A percentile compares a stretch with the other conserved stretches of the same genome.
phyloP scores from a whole-genome alignment of 345 rosid species.

The Anacardium occidentale region DNA sequence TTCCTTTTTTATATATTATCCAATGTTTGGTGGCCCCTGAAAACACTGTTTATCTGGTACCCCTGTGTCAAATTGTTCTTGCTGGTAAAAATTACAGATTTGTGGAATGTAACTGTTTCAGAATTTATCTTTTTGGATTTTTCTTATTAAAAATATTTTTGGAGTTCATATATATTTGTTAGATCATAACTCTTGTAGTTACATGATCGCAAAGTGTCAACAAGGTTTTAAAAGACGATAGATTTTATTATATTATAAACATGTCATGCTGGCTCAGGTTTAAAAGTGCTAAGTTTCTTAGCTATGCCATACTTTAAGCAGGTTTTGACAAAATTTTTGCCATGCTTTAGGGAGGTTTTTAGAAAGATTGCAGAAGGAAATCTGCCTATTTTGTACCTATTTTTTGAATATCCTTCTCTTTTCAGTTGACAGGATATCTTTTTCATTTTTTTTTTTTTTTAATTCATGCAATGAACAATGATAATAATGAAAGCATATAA shows the following conservation, averaged over 20 bases:
- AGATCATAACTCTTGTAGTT: not conserved
- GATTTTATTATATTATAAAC: not conserved
- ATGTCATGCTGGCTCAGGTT: not conserved
- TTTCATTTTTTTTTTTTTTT: not conserved
- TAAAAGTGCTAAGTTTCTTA: not conserved
- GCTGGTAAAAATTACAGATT: not conserved
- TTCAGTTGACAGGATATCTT: not conserved
- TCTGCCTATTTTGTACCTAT: not conserved
- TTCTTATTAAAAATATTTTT: not conserved
- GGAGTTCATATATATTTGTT: not conserved
- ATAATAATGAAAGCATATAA: too few species aligned
- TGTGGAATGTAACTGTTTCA: not conserved
- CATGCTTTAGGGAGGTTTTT: too few species aligned
- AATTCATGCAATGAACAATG: too few species aligned
- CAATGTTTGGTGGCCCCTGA: not conserved
- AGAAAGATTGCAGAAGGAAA: not conserved
- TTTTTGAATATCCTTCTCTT: too few species aligned
- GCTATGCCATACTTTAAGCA: not conserved
- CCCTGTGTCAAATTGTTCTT: not conserved
- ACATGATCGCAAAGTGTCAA: not conserved
- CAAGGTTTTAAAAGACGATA: not conserved
- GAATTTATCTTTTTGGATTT: not conserved
- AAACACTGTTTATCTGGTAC: not conserved
- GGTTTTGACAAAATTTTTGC: not conserved
- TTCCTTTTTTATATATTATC: not conserved